Evolutionary conservation across 345 rosid genomes (phyloP), one percentile per base, ranked within the genome.

Genomic region (Salix udensis): DNA sequence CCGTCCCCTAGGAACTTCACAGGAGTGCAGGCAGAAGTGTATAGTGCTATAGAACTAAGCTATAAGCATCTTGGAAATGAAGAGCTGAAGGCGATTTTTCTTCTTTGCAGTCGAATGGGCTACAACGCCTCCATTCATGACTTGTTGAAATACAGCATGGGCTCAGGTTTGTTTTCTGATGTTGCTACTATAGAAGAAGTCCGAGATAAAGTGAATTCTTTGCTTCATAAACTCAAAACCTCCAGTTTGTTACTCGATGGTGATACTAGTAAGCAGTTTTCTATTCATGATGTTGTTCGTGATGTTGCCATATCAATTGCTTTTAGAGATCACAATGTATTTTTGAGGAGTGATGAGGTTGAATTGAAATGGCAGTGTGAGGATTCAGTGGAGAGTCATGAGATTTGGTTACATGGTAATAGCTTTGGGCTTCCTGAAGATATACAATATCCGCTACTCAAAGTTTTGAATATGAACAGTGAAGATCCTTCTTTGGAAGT

Each of bases 241-340:
- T 77, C 77, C 15, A 42, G 74, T 72, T 44, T 85, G 65, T 62
- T 85, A 66, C 77, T 73, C 1, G 82, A 81, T 6, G 36, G 70
- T 30, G 14, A 68, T 1, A 12, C 7, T 1, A 9, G 5, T 16
- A 37, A 44, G 0, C 1, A 5, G 0, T 11, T 83, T 37, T 12
- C 44, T 21, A 78, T 86, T 50, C 86, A 79, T 64, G 90, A 85
- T 18, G 31, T 83, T 31, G 72, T 83, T 70, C 72, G 67, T 10
- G 74, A 64, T 64, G 79, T 80, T 31, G 90, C 78, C 2, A 8
- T 40, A 2, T 60, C 79, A 1, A 65, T 82, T 55, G 82, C 81
- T 7, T 55, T 50, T 6, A 74, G 69, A 48, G 72, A 77, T n/a
- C 46, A 14, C 5, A 4, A 71, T 42, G 46, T 65, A 7, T 60